Evolutionary conservation across 108 stramenopile species (phyloP).

Genomic region (Discostella stelligeroides): DNA sequence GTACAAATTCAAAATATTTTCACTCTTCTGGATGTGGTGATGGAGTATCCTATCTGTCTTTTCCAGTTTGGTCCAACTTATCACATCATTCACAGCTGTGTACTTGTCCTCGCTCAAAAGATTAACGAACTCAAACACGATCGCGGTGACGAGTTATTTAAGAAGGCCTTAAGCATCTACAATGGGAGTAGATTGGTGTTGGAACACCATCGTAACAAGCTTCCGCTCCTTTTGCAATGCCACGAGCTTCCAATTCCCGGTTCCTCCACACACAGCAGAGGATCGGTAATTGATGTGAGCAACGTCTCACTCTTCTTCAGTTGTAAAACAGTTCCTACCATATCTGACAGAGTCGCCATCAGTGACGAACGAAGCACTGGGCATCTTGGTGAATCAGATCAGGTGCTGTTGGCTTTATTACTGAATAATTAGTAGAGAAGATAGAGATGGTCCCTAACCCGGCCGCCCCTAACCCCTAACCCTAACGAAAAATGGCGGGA

Average conservation of each 20-base stretch:
- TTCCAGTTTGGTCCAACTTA: constrained; percentile 26
- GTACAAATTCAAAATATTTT: constrained; percentile 13
- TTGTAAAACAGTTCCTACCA: too few species aligned
- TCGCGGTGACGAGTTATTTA: constrained; percentile 1
- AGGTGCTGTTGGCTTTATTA: constrained; percentile 17
- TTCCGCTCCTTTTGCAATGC: constrained; percentile 9
- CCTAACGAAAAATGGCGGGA: too few species aligned
- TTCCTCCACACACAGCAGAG: constrained; percentile 2
- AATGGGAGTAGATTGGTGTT: constrained; percentile 18
- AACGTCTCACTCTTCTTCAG: background rate
- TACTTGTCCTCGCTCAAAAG: constrained; percentile 1
- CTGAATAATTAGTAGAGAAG: too few species aligned
- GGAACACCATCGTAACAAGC: constrained; percentile 24
- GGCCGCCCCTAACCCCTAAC: too few species aligned
- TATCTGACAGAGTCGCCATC: too few species aligned
- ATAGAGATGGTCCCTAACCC: too few species aligned
- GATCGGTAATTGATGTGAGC: constrained; percentile 8
- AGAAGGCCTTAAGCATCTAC: constrained; percentile 21
- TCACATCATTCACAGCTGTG: constrained; percentile 20
- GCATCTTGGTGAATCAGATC: constrained; percentile 18
- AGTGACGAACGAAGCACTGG: too few species aligned
- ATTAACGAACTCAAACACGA: constrained; percentile 21
- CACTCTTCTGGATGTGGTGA: constrained; percentile 16
- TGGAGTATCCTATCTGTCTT: constrained; percentile 15
- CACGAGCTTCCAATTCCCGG: constrained; percentile 13